Evolutionary conservation across 352 stramenopile genomes (phyloP).

Genomic region (Thalassiosira hispida): DNA sequence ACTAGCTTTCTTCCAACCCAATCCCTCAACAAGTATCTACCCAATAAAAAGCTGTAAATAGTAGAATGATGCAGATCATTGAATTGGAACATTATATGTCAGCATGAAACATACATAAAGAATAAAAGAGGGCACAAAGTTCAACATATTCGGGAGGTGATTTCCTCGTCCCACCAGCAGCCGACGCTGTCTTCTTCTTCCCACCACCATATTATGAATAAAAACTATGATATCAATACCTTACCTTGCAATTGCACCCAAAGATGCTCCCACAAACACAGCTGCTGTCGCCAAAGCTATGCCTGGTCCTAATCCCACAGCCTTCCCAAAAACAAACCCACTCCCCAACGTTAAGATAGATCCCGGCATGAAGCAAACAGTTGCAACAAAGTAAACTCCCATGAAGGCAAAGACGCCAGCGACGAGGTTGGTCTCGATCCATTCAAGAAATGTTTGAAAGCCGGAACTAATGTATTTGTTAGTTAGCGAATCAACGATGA

Average conservation of each 20-base stretch:
- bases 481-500: slow-evolving; percentile 69
- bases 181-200: too few relatives aligned
- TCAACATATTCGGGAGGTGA: too few relatives aligned
- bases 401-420: slow-evolving; percentile 71
- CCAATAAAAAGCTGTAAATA: slow-evolving; percentile 80
- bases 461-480: slow-evolving; percentile 34
- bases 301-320: slow-evolving; percentile 64
- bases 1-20: slow-evolving; percentile 64
- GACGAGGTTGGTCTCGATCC: slow-evolving; percentile 64
- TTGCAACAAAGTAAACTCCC: slow-evolving; percentile 73
- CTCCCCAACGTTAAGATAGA: slow-evolving; percentile 82
- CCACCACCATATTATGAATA: slow-evolving; percentile 1
- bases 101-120: too few relatives aligned
- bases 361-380: slow-evolving; percentile 82
- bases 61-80: not conserved
- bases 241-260: slow-evolving; percentile 54
- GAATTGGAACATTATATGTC: not conserved
- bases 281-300: slow-evolving; percentile 67
- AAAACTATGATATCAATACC: not conserved
- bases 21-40: slow-evolving; percentile 80
- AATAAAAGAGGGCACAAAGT: slow-evolving; percentile 12
- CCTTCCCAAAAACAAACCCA: slow-evolving; percentile 81
- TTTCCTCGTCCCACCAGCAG: too few relatives aligned
- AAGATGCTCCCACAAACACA: slow-evolving; percentile 81
- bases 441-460: slow-evolving; percentile 66